Percentiles rank a stretch among this genome's conserved stretches.
Conservation (phyloP, 1,139 yeast genomes). For the Scheffersomyces segobiensis region DNA sequence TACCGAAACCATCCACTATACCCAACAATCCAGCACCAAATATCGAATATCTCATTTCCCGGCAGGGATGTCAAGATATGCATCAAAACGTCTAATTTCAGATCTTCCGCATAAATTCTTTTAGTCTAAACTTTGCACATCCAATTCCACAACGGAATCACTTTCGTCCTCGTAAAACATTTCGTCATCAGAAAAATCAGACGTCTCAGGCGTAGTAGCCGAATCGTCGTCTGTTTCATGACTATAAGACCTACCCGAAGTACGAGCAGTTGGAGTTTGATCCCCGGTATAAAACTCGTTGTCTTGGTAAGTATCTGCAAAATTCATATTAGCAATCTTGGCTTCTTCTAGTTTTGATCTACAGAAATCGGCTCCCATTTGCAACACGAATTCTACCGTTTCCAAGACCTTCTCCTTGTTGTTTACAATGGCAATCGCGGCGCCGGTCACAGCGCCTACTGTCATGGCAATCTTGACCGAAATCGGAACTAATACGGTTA, state of each 20-base stretch:
- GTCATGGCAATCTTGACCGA: conserved; percentile 41
- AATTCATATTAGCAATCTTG: conserved; percentile 20
- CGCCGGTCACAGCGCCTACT: conserved; percentile 42
- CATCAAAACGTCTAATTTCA: background rate
- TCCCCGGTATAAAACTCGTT: conserved; percentile 17
- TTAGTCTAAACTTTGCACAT: conserved; percentile 16
- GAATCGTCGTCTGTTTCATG: conserved; percentile 15
- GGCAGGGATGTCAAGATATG: background rate
- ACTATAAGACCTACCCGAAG: conserved; percentile 3
- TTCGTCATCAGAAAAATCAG: conserved; percentile 18
- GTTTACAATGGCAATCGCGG: conserved; percentile 35
- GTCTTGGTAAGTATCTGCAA: conserved; percentile 30
- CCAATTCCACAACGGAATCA: conserved; percentile 6
- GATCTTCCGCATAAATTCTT: background rate
- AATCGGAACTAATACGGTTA: conserved; percentile 31
- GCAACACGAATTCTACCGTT: conserved; percentile 32
- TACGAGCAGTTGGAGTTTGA: conserved; percentile 3
- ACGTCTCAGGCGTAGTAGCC: conserved; percentile 27
- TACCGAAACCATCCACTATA: background rate
- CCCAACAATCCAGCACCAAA: background rate
- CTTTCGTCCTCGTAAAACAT: conserved; percentile 8
- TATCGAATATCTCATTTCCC: background rate
- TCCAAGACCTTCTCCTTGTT: conserved; percentile 36
- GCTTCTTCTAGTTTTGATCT: conserved; percentile 25
- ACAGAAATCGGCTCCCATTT: conserved; percentile 38